Percentiles rank a stretch among this genome's conserved stretches.
Conservation (phyloP, 345 rosid species). For the Melaleuca quinquenervia region DNA sequence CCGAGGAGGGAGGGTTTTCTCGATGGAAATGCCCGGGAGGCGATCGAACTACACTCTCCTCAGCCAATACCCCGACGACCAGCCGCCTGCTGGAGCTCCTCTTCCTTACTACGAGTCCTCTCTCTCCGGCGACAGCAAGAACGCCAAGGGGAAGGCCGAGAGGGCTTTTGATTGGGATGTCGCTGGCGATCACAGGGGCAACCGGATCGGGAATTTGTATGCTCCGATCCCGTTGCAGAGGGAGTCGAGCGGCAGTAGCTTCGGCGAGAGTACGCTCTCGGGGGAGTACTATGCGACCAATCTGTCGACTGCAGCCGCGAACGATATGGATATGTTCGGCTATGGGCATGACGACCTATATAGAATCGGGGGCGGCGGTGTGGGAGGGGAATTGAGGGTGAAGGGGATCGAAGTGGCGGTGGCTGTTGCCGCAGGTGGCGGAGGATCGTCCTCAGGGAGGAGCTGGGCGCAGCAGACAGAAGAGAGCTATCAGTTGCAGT, state of each 20-base stretch:
- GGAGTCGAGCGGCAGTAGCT: constrained; percentile 97
- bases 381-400: constrained; percentile 30
- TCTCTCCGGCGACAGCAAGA: constrained; percentile 46
- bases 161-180: constrained; percentile 66
- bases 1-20: background rate
- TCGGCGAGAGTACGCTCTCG: constrained; percentile 88
- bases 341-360: constrained; percentile 43
- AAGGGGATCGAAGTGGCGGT: constrained; percentile 21
- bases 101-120: constrained; percentile 44
- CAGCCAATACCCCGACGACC: constrained; percentile 72
- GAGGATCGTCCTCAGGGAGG: constrained; percentile 61
- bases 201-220: constrained; percentile 39
- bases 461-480: constrained; percentile 99
- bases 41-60: constrained; percentile 86
- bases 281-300: constrained; percentile 75
- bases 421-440: constrained; percentile 1
- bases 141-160: constrained; percentile 29
- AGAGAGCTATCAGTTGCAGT: constrained; percentile 98
- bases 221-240: constrained; percentile 65
- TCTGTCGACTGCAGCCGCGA: constrained; percentile 43
- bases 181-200: constrained; percentile 34
- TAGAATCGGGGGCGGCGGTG: constrained; percentile 15
- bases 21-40: constrained; percentile 82
- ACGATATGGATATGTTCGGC: constrained; percentile 59
- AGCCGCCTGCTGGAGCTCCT: constrained; percentile 36